A percentile compares a stretch with the other conserved stretches of the same genome.
Evolutionary conservation across 208 protist species (phyloP).

Genomic region (Leishmania tropica): DNA sequence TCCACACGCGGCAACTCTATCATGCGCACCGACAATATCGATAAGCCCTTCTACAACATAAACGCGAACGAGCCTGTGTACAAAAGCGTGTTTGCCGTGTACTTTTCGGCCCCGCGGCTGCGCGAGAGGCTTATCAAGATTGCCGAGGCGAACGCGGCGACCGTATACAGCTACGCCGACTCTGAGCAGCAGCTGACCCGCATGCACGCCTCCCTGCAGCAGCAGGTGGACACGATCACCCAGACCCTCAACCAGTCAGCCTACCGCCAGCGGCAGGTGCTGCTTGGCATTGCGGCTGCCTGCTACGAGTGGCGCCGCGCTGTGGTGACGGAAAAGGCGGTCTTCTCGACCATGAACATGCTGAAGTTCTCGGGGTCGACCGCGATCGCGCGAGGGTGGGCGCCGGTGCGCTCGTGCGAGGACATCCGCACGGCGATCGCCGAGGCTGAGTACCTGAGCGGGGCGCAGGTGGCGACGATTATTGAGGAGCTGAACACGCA

Average conservation of each 20-base stretch:
- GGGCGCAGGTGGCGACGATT: slow-evolving; percentile 92
- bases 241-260: slow-evolving; percentile 75
- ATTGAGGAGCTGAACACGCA: slow-evolving; percentile 89
- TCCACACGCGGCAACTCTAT: slow-evolving; percentile 97
- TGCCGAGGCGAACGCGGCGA: slow-evolving; percentile 95
- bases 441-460: slow-evolving; percentile 75
- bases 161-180: slow-evolving; percentile 95
- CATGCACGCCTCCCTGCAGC: slow-evolving; percentile 69
- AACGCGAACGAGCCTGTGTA: slow-evolving; percentile 68
- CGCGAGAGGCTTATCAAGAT: slow-evolving; percentile 95
- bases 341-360: slow-evolving; percentile 97
- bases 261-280: slow-evolving; percentile 69
- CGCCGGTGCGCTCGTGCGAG: slow-evolving; percentile 73
- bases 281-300: slow-evolving; percentile 72
- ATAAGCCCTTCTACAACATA: slow-evolving; percentile 91
- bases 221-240: slow-evolving; percentile 76
- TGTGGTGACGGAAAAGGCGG: slow-evolving; percentile 95
- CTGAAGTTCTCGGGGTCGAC: slow-evolving; percentile 93
- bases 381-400: slow-evolving; percentile 95
- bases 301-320: slow-evolving; percentile 90
- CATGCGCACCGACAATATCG: slow-evolving; percentile 88
- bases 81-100: slow-evolving; percentile 97
- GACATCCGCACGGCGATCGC: slow-evolving; percentile 76
- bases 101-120: slow-evolving; percentile 95
- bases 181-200: slow-evolving; percentile 69